phyloP scores from a whole-genome alignment of 306 rosid genomes.

The Sophora flavescens region DNA sequence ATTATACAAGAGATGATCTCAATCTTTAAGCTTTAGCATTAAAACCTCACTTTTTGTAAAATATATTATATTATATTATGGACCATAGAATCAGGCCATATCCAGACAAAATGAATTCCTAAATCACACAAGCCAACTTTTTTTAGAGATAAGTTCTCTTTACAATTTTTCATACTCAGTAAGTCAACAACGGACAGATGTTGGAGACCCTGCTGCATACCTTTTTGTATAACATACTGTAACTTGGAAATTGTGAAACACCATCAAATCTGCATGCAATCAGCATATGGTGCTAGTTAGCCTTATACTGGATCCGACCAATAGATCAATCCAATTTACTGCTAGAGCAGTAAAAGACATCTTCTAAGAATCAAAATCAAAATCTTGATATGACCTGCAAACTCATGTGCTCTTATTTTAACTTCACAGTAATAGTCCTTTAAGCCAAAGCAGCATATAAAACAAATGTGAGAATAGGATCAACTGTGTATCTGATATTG shows the following conservation, averaged over 20 bases:
- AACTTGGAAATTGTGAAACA: slow-evolving; percentile 19
- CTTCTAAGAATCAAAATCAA: slow-evolving; percentile 39
- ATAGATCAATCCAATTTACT: slow-evolving; percentile 3
- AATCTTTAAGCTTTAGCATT: slow-evolving; percentile 33
- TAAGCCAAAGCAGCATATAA: slow-evolving; percentile 1
- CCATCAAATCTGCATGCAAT: slow-evolving; percentile 25
- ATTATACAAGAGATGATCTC: too few species aligned
- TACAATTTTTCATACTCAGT: slow-evolving; percentile 12
- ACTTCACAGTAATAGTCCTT: slow-evolving; percentile 17
- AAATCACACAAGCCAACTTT: slow-evolving; percentile 4
- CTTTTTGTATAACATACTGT: slow-evolving; percentile 34
- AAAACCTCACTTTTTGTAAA: slow-evolving; percentile 28
- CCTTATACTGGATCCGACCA: slow-evolving; percentile 27
- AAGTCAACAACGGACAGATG: slow-evolving; percentile 31
- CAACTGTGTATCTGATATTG: background rate
- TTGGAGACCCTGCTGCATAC: slow-evolving; percentile 39
- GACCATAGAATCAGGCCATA: background rate
- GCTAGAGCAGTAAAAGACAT: slow-evolving; percentile 4
- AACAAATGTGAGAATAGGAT: slow-evolving; percentile 26
- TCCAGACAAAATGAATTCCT: slow-evolving; percentile 26
- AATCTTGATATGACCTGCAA: slow-evolving; percentile 57
- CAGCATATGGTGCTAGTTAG: slow-evolving; percentile 29
- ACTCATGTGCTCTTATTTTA: slow-evolving; percentile 24
- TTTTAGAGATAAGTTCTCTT: slow-evolving; percentile 24
- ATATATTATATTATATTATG: too few species aligned